phyloP scores from a whole-genome alignment of 2,329 filamentous ascomycete genomes.

The Colletotrichum magnum region DNA sequence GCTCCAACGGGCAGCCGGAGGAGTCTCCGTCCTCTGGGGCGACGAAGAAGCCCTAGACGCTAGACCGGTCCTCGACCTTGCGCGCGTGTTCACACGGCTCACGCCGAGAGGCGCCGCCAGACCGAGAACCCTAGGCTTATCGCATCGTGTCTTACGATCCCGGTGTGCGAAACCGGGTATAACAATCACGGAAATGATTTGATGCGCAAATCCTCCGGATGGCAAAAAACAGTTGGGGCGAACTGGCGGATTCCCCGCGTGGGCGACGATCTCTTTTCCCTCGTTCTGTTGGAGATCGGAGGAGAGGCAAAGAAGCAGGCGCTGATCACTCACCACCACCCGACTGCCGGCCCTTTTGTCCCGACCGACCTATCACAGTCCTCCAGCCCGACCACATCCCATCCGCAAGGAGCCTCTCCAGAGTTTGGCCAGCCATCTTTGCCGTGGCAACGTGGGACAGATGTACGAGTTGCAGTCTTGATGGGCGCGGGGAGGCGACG shows the following conservation, averaged over 20 bases:
- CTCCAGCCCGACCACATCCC: conserved; percentile 15
- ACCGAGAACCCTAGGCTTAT: not conserved
- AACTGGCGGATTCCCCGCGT: not conserved
- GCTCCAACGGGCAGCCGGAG: not conserved
- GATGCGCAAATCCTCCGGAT: conserved; percentile 4
- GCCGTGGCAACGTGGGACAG: conserved; percentile 3
- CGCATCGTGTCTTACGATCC: not conserved
- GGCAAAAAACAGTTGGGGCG: not conserved
- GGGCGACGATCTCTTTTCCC: conserved; percentile 12
- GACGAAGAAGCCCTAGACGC: conserved; percentile 18
- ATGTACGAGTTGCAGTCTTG: conserved; percentile 2
- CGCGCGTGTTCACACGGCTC: not conserved
- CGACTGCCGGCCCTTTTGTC: conserved; percentile 9
- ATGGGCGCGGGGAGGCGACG: no score
- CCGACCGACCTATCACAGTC: conserved; percentile 21
- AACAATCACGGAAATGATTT: conserved; percentile 3
- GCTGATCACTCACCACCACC: not conserved
- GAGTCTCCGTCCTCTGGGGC: not conserved
- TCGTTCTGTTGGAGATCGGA: not conserved
- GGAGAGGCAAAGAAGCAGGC: not conserved
- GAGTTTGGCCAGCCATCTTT: not conserved
- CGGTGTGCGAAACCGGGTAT: not conserved
- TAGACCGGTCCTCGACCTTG: not conserved
- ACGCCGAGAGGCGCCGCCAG: not conserved
- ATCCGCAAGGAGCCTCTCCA: not conserved